Evolutionary conservation across 1,139 yeast genomes (phyloP).

Genomic region (Protomyces lactucae-debilis): DNA sequence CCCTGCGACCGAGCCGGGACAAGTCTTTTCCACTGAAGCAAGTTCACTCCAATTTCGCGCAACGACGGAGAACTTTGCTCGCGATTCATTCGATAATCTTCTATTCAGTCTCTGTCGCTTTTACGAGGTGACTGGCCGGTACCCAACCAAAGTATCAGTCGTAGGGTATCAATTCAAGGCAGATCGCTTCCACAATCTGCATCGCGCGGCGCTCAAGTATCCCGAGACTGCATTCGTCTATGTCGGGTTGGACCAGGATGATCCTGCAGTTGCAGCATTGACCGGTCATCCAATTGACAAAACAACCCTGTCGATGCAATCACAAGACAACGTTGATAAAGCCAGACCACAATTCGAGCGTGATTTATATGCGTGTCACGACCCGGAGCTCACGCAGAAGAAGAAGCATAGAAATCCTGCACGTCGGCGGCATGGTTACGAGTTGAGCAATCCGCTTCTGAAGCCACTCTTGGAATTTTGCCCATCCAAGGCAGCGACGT

Average conservation of each 20-base stretch:
- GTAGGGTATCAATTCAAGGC: slow-evolving; percentile 73
- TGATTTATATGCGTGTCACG: slow-evolving; percentile 59
- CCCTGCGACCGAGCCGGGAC: background rate
- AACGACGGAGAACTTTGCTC: slow-evolving; percentile 61
- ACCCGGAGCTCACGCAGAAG: slow-evolving; percentile 46
- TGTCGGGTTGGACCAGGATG: slow-evolving; percentile 49
- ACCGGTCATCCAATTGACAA: slow-evolving; percentile 41
- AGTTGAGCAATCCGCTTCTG: slow-evolving; percentile 12
- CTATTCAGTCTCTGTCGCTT: slow-evolving; percentile 56
- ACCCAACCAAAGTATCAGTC: slow-evolving; percentile 53
- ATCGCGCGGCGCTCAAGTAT: slow-evolving; percentile 50
- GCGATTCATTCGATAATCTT: slow-evolving; percentile 78
- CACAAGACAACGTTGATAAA: slow-evolving; percentile 36
- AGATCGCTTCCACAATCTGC: slow-evolving; percentile 53
- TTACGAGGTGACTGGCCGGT: slow-evolving; percentile 46
- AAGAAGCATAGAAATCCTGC: slow-evolving; percentile 56
- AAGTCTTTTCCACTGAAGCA: background rate
- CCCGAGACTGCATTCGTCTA: slow-evolving; percentile 45
- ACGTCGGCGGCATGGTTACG: slow-evolving; percentile 47
- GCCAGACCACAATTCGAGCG: slow-evolving; percentile 54
- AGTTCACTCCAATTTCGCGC: slow-evolving; percentile 37
- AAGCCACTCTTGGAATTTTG: slow-evolving; percentile 9
- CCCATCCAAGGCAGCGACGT: background rate
- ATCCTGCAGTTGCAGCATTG: background rate
- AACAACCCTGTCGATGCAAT: slow-evolving; percentile 42